phyloP scores from a whole-genome alignment of 148 eudicot species.

The Limonium bicolor region DNA sequence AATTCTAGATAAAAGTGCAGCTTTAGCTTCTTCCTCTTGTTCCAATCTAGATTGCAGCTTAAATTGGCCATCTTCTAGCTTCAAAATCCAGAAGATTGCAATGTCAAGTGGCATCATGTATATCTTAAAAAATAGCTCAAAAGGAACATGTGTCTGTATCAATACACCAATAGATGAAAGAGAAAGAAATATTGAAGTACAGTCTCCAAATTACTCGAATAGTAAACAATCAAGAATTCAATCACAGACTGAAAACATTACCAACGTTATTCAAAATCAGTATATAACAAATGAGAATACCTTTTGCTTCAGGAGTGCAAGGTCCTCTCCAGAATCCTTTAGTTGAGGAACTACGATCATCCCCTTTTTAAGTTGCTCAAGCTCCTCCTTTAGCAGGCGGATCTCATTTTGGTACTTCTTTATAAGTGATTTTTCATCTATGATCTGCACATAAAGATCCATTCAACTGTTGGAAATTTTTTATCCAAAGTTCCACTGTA shows the following conservation, averaged over 20 bases:
- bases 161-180: too few relatives aligned
- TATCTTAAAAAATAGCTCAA: too few relatives aligned
- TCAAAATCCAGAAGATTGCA: conserved; percentile 16
- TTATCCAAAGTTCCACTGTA: too few relatives aligned
- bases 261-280: neutral
- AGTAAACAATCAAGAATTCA: too few relatives aligned
- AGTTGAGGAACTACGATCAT: conserved; percentile 54
- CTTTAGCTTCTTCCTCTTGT: conserved; percentile 98
- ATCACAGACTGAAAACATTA: too few relatives aligned
- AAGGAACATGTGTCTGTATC: too few relatives aligned
- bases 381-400: conserved; percentile 75
- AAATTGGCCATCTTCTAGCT: conserved; percentile 98
- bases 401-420: conserved; percentile 98
- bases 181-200: too few relatives aligned
- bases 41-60: conserved; percentile 93
- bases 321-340: conserved; percentile 55
- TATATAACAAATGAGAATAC: conserved; percentile 18
- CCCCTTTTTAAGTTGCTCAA: conserved; percentile 85
- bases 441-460: conserved; percentile 76
- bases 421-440: conserved; percentile 95
- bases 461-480: too few relatives aligned
- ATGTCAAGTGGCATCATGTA: neutral
- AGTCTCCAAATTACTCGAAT: too few relatives aligned
- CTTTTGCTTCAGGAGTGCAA: conserved; percentile 79
- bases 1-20: conserved; percentile 85